Conservation (phyloP, 2,329 filamentous ascomycete genomes). For the Meredithiella fracta region DNA sequence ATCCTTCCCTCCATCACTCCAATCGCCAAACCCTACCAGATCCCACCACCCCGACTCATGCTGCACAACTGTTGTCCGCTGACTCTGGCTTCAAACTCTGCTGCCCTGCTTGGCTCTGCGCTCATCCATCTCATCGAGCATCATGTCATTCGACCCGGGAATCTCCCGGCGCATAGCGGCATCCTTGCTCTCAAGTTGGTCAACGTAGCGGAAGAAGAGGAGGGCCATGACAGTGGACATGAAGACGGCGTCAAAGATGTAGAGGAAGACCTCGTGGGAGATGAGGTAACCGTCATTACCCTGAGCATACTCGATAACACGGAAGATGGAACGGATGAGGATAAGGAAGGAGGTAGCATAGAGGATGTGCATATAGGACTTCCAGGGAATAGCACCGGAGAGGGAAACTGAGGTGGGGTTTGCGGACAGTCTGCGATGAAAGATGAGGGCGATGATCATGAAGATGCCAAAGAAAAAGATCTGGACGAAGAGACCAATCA, state of each 20-base stretch:
- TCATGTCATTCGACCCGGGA: constrained; percentile 3
- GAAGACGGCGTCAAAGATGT: constrained; percentile 27
- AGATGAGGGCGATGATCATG: constrained; percentile 27
- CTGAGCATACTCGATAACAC: constrained; percentile 31
- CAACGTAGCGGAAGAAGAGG: constrained; percentile 5
- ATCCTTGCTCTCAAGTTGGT: constrained; percentile 6
- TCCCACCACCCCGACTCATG: constrained; percentile 2
- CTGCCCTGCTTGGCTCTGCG: not conserved
- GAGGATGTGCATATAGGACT: constrained; percentile 20
- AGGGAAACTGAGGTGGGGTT: constrained; percentile 16
- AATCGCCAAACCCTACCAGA: not conserved
- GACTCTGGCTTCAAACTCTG: not conserved
- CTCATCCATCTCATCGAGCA: constrained; percentile 6
- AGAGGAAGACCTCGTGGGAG: constrained; percentile 26
- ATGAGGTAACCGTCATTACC: constrained; percentile 27
- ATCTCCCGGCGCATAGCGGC: constrained; percentile 2
- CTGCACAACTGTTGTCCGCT: not conserved
- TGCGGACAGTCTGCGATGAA: constrained; percentile 23
- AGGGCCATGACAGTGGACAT: constrained; percentile 20
- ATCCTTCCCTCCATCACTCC: not conserved
- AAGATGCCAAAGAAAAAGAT: constrained; percentile 38
- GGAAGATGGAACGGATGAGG: constrained; percentile 29
- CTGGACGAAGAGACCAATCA: constrained; percentile 37
- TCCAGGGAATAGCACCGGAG: constrained; percentile 18
- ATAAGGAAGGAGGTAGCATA: constrained; percentile 25